phyloP scores from a whole-genome alignment of 768 basidiomycete species.

The Leccinum boreale region DNA sequence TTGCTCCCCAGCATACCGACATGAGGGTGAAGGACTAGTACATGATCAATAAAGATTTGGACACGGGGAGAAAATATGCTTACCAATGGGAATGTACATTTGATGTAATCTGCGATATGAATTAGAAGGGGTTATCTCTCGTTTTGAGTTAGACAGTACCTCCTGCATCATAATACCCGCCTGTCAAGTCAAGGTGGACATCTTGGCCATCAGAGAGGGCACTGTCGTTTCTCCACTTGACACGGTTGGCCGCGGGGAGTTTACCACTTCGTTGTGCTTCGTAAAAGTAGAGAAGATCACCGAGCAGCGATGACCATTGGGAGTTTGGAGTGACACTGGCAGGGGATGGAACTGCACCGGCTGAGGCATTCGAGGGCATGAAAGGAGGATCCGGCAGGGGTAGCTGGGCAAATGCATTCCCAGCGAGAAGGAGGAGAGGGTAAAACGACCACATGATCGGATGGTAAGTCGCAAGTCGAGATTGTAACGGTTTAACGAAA shows the following conservation, averaged over 20 bases:
- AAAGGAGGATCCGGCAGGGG: constrained; percentile 63
- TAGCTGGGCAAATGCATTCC: constrained; percentile 49
- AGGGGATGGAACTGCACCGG: constrained; percentile 49
- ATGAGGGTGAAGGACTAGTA: constrained; percentile 73
- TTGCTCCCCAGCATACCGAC: constrained; percentile 89
- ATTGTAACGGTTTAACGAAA: background rate
- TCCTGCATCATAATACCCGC: constrained; percentile 94
- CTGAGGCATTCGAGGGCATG: constrained; percentile 56
- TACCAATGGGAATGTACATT: constrained; percentile 82
- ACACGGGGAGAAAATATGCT: constrained; percentile 14
- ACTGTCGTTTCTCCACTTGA: constrained; percentile 86
- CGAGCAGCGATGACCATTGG: constrained; percentile 82
- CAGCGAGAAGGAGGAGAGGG: constrained; percentile 16
- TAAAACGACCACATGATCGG: constrained; percentile 20
- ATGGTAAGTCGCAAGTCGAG: background rate
- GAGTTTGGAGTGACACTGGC: constrained; percentile 50
- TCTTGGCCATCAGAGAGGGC: constrained; percentile 74
- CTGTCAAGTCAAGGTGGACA: constrained; percentile 68
- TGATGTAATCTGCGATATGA: constrained; percentile 68
- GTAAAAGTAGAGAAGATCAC: constrained; percentile 83
- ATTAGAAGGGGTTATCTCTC: background rate
- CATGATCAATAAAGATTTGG: background rate
- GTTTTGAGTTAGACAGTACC: constrained; percentile 41
- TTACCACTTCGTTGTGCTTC: constrained; percentile 86
- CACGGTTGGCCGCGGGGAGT: constrained; percentile 65